A percentile compares a stretch with the other conserved stretches of the same genome.
Evolutionary conservation across 192 early-diverging fungal genomes (phyloP).

Genomic region (Coemansia sp.): DNA sequence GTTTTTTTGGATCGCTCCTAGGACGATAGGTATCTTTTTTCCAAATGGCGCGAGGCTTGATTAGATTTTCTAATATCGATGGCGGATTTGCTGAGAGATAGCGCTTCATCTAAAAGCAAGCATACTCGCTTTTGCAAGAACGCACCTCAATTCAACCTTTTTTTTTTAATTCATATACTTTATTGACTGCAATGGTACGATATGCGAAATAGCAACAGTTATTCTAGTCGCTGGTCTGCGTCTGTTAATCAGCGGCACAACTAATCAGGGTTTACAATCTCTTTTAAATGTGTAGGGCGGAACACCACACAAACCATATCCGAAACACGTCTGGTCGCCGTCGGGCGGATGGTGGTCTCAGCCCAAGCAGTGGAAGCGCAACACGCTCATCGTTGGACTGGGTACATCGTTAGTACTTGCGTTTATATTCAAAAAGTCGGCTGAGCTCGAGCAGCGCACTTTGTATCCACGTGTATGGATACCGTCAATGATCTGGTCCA

Average conservation of each 20-base stretch:
- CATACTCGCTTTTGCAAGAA: neutral
- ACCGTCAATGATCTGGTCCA: slow-evolving; percentile 59
- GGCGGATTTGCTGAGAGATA: neutral
- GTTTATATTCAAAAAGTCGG: slow-evolving; percentile 62
- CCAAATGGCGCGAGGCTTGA: neutral
- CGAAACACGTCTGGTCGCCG: slow-evolving; percentile 55
- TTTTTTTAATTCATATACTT: neutral
- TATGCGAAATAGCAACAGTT: neutral
- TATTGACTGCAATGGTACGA: slow-evolving; percentile 7
- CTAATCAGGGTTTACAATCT: slow-evolving; percentile 1
- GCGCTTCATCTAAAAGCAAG: neutral
- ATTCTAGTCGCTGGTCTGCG: neutral
- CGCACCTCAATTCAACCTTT: neutral
- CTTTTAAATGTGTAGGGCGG: slow-evolving; percentile 39
- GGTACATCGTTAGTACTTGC: slow-evolving; percentile 32
- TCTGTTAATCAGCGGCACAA: neutral
- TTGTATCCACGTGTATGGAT: slow-evolving; percentile 57
- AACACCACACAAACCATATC: slow-evolving; percentile 52
- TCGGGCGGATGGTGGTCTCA: slow-evolving; percentile 68
- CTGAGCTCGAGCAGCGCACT: slow-evolving; percentile 56
- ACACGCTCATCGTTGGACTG: slow-evolving; percentile 42
- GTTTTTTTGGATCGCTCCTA: too few relatives aligned
- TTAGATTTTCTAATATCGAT: neutral
- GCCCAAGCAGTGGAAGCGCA: slow-evolving; percentile 61
- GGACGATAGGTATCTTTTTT: too few relatives aligned